Evolutionary conservation across 2,329 filamentous ascomycete genomes (phyloP).

Genomic region (Aspergillus novoparasiticus): DNA sequence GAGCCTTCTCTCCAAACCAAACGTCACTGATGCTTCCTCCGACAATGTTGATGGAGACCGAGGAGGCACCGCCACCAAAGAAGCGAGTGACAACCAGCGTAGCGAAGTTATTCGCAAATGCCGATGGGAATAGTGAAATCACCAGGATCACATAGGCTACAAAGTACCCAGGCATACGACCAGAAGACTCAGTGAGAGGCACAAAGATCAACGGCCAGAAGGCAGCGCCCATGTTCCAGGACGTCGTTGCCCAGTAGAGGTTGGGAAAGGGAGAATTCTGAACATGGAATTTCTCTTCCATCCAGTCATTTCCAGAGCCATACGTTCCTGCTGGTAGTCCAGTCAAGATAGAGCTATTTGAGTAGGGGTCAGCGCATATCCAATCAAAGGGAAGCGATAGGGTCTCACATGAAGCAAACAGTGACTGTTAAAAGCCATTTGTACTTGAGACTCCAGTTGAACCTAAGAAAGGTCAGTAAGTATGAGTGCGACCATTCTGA

Average conservation of each 20-base stretch:
- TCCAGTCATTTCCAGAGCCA: constrained; percentile 36
- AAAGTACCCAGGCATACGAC: constrained; percentile 49
- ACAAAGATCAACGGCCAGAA: constrained; percentile 42
- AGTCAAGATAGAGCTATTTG: constrained; percentile 42
- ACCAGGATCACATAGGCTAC: constrained; percentile 46
- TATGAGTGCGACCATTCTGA: no score
- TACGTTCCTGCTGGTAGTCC: constrained; percentile 47
- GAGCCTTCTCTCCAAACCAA: constrained; percentile 40
- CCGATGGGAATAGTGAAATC: constrained; percentile 46
- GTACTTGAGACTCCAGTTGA: constrained; percentile 45
- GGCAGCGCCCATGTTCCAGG: constrained; percentile 43
- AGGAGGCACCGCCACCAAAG: constrained; percentile 48
- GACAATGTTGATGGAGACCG: constrained; percentile 46
- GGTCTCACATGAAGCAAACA: constrained; percentile 44
- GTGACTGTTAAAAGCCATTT: constrained; percentile 48
- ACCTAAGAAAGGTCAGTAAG: constrained; percentile 24
- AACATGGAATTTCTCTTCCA: constrained; percentile 34
- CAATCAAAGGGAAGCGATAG: neutral
- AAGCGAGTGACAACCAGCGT: constrained; percentile 49
- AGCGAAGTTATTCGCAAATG: constrained; percentile 48
- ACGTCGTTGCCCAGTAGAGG: constrained; percentile 36
- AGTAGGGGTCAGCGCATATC: neutral
- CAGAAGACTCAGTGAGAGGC: constrained; percentile 44
- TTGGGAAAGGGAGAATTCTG: constrained; percentile 39
- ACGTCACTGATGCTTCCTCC: constrained; percentile 40